A percentile compares a stretch with the other conserved stretches of the same genome.
These are phyloP conservation scores for Arthrobotrys conoides DNA, from an alignment of 2,329 filamentous ascomycete species.

Conservation along the genomic window DNA sequence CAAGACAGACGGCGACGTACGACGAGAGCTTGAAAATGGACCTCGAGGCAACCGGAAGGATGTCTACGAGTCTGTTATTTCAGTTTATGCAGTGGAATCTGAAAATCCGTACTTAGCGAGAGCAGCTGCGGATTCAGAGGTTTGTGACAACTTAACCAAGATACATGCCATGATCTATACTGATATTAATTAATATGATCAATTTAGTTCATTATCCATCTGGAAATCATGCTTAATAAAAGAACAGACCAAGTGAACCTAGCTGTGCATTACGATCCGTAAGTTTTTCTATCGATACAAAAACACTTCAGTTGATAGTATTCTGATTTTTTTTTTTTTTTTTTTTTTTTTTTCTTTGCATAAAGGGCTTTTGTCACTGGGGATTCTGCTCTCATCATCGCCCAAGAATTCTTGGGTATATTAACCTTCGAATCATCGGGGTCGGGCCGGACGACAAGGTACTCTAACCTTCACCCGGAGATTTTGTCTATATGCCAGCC, in stretches of 20 bases:
- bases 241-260: conserved; percentile 38
- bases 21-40: conserved; percentile 62
- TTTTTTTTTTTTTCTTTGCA: neutral
- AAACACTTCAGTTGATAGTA: neutral
- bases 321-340: neutral
- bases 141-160: conserved; percentile 14
- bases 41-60: conserved; percentile 74
- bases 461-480: conserved; percentile 36
- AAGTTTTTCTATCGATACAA: conserved; percentile 5
- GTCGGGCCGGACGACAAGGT: conserved; percentile 5
- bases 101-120: conserved; percentile 33
- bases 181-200: neutral
- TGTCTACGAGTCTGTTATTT: conserved; percentile 70
- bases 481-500: conserved; percentile 51
- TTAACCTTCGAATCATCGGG: conserved; percentile 35
- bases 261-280: conserved; percentile 46
- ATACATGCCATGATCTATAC: neutral
- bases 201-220: conserved; percentile 43
- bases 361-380: conserved; percentile 40
- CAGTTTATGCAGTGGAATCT: conserved; percentile 39
- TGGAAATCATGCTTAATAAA: conserved; percentile 49
- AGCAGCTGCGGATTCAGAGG: conserved; percentile 51
- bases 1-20: conserved; percentile 37
- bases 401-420: conserved; percentile 36
- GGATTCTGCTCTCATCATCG: conserved; percentile 43